Evolutionary conservation across 768 basidiomycete species (phyloP).

Genomic region (Leccinum arenicola): DNA sequence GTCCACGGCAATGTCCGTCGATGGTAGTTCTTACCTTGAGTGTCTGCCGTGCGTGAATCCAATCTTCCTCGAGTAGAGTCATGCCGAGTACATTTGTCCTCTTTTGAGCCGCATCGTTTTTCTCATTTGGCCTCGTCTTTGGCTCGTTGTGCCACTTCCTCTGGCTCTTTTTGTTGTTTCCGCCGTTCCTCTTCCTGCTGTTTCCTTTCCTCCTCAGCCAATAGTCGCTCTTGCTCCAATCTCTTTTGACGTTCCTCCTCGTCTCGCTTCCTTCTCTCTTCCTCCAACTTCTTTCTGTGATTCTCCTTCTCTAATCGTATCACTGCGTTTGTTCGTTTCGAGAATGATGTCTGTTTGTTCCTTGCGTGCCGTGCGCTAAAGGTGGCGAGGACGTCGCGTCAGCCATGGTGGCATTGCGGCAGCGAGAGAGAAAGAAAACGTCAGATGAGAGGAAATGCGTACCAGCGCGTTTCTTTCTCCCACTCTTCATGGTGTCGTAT

Average conservation of each 20-base stretch:
- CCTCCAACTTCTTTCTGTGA: constrained; percentile 48
- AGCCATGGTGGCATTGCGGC: not conserved
- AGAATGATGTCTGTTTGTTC: constrained; percentile 23
- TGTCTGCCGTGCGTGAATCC: constrained; percentile 51
- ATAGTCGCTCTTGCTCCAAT: constrained; percentile 47
- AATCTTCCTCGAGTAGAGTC: constrained; percentile 59
- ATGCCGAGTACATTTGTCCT: constrained; percentile 47
- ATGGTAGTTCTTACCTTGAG: constrained; percentile 46
- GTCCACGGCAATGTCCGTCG: constrained; percentile 19
- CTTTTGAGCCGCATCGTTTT: constrained; percentile 33
- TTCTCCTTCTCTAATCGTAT: constrained; percentile 67
- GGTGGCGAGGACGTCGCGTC: not conserved
- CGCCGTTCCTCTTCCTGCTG: constrained; percentile 42
- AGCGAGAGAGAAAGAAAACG: not conserved
- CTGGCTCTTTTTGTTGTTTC: constrained; percentile 21
- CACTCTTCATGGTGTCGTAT: constrained; percentile 47
- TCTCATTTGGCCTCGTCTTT: constrained; percentile 33
- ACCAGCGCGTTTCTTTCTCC: constrained; percentile 53
- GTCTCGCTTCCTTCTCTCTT: constrained; percentile 49
- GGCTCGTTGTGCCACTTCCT: constrained; percentile 29
- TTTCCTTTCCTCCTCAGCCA: constrained; percentile 43
- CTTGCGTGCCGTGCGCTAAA: constrained; percentile 40
- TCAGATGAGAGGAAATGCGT: constrained; percentile 10
- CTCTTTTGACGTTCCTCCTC: constrained; percentile 46
- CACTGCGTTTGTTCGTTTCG: constrained; percentile 29